Evolutionary conservation across 202 grass and related monocot species (phyloP).

Genomic region (Digitaria exilis): DNA sequence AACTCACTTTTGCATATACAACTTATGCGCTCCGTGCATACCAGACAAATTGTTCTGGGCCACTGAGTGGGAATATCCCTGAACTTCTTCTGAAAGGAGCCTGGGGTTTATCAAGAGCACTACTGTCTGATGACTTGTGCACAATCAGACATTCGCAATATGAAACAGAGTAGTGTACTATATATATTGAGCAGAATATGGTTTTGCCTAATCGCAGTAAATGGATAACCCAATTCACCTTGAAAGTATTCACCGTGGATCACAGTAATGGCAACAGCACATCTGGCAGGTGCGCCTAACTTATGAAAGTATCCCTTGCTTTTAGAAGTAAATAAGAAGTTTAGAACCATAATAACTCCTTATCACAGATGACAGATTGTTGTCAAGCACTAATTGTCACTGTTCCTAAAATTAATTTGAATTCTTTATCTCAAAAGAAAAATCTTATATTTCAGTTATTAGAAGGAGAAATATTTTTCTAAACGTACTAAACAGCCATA

Average conservation of each 20-base stretch:
- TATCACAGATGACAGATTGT: neutral
- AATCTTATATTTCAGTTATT: neutral
- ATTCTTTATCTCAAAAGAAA: neutral
- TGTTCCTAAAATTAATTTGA: neutral
- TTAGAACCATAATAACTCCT: neutral
- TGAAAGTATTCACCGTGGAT: neutral
- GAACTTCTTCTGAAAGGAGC: neutral
- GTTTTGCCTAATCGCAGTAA: neutral
- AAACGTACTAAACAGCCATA: neutral
- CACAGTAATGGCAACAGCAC: neutral
- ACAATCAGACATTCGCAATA: neutral
- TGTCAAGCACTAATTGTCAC: neutral
- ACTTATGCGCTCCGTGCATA: neutral
- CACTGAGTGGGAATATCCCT: slow-evolving; percentile 9
- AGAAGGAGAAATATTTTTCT: neutral
- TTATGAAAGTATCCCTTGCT: neutral
- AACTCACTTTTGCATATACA: slow-evolving; percentile 23
- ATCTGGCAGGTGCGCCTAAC: neutral
- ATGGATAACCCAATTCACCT: neutral
- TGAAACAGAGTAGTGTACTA: neutral
- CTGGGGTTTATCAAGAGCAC: neutral
- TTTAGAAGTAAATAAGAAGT: neutral
- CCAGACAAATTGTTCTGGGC: slow-evolving; percentile 18
- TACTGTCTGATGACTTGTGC: neutral
- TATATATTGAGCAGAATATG: neutral